Evolutionary conservation across 140 eudicot genomes (phyloP), one percentile per base, ranked within the genome.

Genomic region (Bidens hawaiensis): DNA sequence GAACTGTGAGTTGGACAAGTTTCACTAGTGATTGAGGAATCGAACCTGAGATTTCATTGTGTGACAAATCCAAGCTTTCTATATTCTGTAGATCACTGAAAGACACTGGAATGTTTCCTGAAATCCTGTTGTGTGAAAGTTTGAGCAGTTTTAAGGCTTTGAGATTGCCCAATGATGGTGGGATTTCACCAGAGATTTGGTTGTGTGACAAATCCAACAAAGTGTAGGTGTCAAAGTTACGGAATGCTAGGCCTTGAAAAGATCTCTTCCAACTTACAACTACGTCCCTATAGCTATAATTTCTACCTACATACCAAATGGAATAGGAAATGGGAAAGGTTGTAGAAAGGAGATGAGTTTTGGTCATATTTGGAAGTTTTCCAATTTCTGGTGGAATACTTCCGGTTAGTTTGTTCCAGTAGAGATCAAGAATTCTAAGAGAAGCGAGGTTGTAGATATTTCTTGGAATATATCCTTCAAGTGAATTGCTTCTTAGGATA

Each of bases 41-140:
- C 17, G 34, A 47, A 54, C 93, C 83, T 0, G 74, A 63, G 61
- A 84, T 28, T 8, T 21, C 18, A 28, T 81, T 78, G 34, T 75
- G 70, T 7, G 87, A 81, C 62, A 84, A 69, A 57, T 84, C 87
- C 60, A 84, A 48, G 62, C 73, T 81, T 64, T 81, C 82, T 21
- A 84, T n/a, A 11, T 60, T 70, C 72, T 42, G 52, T 21, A 78
- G 38, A 46, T 59, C 52, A 6, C 87, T 85, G 1, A 81, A 60
- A 28, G 76, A 71, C 34, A 16, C 27, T 5, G 93, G 93, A n/a
- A 84, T 84, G 3, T 45, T 34, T 10, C 87, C 87, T 4, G 72
- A 70, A 34, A 84, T 56, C 15, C 25, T 27, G 52, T 84, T 84
- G 50, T 43, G 38, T 19, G 94, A 75, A 60, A 85, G 24, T 76